Evolutionary conservation across 2,329 filamentous ascomycete species (phyloP).

Genomic region (Hypomyces rosellus): DNA sequence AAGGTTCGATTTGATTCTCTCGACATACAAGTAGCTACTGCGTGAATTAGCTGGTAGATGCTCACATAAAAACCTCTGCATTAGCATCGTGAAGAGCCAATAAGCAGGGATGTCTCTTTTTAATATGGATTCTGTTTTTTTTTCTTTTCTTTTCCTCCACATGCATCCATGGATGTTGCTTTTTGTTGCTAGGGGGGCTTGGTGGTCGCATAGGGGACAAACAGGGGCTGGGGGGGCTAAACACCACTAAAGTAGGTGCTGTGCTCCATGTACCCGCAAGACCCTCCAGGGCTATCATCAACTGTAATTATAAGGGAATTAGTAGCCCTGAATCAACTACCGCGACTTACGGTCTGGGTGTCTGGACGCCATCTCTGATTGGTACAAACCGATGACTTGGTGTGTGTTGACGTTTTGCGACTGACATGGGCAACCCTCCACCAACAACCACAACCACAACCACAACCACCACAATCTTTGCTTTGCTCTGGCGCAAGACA

Average conservation of each 20-base stretch:
- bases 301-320: neutral
- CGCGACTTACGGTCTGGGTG: constrained; percentile 2
- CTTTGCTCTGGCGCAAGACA: neutral
- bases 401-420: constrained; percentile 7
- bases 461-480: neutral
- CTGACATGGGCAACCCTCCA: neutral
- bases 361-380: constrained; percentile 7
- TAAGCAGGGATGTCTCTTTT: neutral
- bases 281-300: neutral
- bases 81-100: neutral
- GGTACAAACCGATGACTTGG: constrained; percentile 5
- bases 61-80: neutral
- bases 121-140: neutral
- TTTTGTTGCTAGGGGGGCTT: too few species aligned
- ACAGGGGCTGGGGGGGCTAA: too few species aligned
- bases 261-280: neutral
- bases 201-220: too few species aligned
- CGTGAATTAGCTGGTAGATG: neutral
- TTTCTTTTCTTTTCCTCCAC: neutral
- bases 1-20: too few species aligned
- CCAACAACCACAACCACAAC: neutral
- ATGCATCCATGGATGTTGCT: neutral
- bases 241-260: neutral
- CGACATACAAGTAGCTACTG: too few species aligned
- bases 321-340: neutral